A percentile compares a stretch with the other conserved stretches of the same genome.
Conservation (phyloP, 768 basidiomycete species). For the Psilocybe cyanescens region DNA sequence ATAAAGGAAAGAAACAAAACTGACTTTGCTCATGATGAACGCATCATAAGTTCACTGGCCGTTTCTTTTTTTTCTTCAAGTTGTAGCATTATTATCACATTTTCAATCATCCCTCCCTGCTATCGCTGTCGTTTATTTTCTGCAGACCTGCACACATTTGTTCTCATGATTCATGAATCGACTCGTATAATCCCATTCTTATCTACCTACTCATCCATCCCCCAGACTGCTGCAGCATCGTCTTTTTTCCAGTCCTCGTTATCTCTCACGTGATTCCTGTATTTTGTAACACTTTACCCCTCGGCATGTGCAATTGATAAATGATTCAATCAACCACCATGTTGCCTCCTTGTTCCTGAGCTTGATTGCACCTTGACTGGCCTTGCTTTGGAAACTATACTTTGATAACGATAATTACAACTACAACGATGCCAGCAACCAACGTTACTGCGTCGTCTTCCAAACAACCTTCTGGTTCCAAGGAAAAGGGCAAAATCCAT, state of each 20-base stretch:
- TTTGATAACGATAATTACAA: not conserved
- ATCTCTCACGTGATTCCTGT: not conserved
- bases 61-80: not conserved
- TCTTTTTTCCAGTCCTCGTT: not conserved
- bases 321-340: not conserved
- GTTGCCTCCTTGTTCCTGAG: not conserved
- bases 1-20: not conserved
- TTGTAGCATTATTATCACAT: not conserved
- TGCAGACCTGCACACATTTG: not conserved
- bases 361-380: not conserved
- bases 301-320: not conserved
- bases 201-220: not conserved
- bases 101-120: not conserved
- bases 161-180: not conserved
- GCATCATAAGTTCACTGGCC: not conserved
- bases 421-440: not conserved
- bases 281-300: not conserved
- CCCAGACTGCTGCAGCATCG: not conserved
- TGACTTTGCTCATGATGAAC: too few relatives aligned
- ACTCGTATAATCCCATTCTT: not conserved
- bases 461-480: not conserved
- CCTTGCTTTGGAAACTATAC: too few relatives aligned
- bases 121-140: not conserved
- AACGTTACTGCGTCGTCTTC: slow-evolving; percentile 2
- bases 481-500: slow-evolving; percentile 16